Conservation (phyloP, 306 rosid genomes). For the Glycyrrhiza uralensis region DNA sequence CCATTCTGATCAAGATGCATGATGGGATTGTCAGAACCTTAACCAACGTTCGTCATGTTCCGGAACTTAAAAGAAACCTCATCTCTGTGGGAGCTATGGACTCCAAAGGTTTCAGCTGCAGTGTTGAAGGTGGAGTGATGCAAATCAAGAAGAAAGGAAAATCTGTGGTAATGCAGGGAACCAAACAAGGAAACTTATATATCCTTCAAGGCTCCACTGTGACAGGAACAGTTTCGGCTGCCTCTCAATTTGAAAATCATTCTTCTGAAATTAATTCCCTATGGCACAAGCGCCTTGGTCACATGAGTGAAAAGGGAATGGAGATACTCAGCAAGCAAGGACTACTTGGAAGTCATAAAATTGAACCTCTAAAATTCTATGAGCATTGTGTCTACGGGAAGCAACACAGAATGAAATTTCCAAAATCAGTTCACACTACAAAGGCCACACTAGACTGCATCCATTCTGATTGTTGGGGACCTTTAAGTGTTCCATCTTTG, state of each 20-base stretch:
- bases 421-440: not conserved
- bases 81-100: not conserved
- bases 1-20: too few relatives aligned
- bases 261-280: not conserved
- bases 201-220: not conserved
- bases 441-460: not conserved
- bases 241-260: not conserved
- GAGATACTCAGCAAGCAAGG: not conserved
- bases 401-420: not conserved
- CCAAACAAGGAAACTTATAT: not conserved
- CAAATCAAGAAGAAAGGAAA: not conserved
- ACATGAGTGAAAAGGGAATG: not conserved
- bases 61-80: not conserved
- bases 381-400: not conserved
- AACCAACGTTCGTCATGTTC: not conserved
- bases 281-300: not conserved
- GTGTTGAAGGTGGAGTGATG: not conserved
- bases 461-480: not conserved
- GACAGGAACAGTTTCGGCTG: not conserved
- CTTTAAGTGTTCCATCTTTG: not conserved
- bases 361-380: not conserved
- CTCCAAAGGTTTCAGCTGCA: not conserved
- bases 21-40: not conserved
- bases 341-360: not conserved
- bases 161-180: not conserved